phyloP scores from a whole-genome alignment of 1,139 yeast species.

The Magnusiomyces clavatus region DNA sequence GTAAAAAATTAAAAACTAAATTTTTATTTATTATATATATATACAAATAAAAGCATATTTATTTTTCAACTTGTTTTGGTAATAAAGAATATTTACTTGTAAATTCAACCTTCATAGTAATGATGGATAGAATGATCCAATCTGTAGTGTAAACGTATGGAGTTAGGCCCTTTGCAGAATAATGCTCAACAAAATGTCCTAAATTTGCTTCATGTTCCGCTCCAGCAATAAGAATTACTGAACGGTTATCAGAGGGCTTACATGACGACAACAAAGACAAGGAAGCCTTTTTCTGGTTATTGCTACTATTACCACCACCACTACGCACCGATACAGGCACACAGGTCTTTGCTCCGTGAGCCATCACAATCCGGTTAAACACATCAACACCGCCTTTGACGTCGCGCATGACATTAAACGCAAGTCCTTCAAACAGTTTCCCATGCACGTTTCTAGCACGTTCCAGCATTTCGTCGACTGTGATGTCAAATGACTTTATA shows the following conservation, averaged over 20 bases:
- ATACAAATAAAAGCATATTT: background rate
- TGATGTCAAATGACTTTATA: background rate
- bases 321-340: slow-evolving; percentile 20
- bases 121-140: slow-evolving; percentile 18
- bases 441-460: slow-evolving; percentile 6
- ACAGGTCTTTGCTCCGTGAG: slow-evolving; percentile 46
- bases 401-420: slow-evolving; percentile 25
- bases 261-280: slow-evolving; percentile 19
- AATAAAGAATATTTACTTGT: background rate
- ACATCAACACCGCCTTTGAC: slow-evolving; percentile 61
- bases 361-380: slow-evolving; percentile 51
- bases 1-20: background rate
- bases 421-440: slow-evolving; percentile 6
- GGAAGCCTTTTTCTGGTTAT: no score
- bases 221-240: slow-evolving; percentile 17
- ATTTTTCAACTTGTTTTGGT: background rate
- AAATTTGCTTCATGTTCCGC: slow-evolving; percentile 11
- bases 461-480: slow-evolving; percentile 4
- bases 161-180: background rate
- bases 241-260: slow-evolving; percentile 19
- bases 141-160: slow-evolving; percentile 15
- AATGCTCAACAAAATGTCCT: slow-evolving; percentile 11
- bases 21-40: background rate
- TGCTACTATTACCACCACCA: background rate
- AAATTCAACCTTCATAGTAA: slow-evolving; percentile 17